Base-by-base conservation (phyloP, 2,329 filamentous ascomycete genomes). In the Dothidotthia symphoricarpi region DNA sequence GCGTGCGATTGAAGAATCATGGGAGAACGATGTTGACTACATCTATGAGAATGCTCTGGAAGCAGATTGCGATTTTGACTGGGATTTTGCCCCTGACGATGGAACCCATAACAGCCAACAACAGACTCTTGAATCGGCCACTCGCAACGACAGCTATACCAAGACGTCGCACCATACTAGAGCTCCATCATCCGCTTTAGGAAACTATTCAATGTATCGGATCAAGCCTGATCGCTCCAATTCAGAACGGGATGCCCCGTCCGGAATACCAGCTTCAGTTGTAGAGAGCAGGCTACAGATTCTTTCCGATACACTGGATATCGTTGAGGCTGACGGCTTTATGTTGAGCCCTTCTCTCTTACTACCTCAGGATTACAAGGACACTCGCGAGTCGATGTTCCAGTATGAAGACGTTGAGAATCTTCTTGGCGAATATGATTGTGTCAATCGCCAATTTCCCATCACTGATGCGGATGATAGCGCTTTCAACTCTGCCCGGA, bases 21-120 rank as follows among this genome's bases (percentile, higher is more conserved):
- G 79, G 79, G 78, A 82, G 51, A 77, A 79, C 26, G 77, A 80
- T 43, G 77, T 82, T 39, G 78, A 82, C 47, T 81, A 77, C 51
- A 80, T 76, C 51, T 82, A 82, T 49, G 75, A 81, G 43, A 74
- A 80, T 53, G 76, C 75, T 16, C 74, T 78, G 5, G 79, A 82
- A 58, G 77, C 78, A 2, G 75, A 77, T 35, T 81, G 75, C 47
- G 71, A 82, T 45, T 80, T 80, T 40, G 76, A 81, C 41, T 82
- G 78, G 77, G 69, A 73, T 39, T 66, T 55, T 26, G 45, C 46
- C 16, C 66, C 55, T 7, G 51, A 49, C 16, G 51, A 58, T n/a
- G 49, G 45, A 19, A 55, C 34, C 53, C 45, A 34, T 58, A 66
- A 70, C 34, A 59, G 69, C 35, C 67, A 69, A 24, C 43, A 40